phyloP scores from a whole-genome alignment of 129 eudicot genomes.

The Arctium lappa region DNA sequence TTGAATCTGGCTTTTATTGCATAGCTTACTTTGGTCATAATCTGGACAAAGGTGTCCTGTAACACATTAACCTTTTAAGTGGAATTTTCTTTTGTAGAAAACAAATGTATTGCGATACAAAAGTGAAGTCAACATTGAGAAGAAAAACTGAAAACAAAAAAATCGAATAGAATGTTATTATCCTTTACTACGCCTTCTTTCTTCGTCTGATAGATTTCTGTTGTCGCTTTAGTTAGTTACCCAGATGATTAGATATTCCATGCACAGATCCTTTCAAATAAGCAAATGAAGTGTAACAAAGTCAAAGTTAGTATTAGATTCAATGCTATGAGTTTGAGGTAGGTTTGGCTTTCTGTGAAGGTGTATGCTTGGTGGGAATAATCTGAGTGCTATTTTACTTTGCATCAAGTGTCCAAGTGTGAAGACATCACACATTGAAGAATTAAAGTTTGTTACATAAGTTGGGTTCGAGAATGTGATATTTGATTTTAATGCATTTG shows the following conservation, averaged over 20 bases:
- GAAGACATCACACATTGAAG: background rate
- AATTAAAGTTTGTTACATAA: background rate
- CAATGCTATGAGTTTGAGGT: background rate
- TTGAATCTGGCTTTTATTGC: background rate
- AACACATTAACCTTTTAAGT: background rate
- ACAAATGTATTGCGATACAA: background rate
- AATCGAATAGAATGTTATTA: background rate
- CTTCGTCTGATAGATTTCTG: background rate
- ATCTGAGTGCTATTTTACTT: background rate
- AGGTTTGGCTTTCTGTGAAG: slow-evolving; percentile 6
- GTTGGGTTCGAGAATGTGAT: slow-evolving; percentile 9
- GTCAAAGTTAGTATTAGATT: background rate
- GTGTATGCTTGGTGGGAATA: background rate
- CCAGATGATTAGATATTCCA: background rate
- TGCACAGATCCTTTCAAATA: slow-evolving; percentile 1
- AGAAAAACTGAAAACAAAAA: background rate
- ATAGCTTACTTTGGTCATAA: background rate
- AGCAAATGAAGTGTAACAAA: slow-evolving; percentile 9
- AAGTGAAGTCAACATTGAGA: background rate
- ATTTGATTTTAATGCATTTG: background rate
- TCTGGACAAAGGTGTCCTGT: background rate
- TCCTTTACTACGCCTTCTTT: background rate
- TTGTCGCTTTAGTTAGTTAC: slow-evolving; percentile 8
- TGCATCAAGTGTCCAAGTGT: background rate
- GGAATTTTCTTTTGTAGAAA: background rate